Evolutionary conservation across 169 alveolate species (phyloP).

Genomic region (Babesia sp.): DNA sequence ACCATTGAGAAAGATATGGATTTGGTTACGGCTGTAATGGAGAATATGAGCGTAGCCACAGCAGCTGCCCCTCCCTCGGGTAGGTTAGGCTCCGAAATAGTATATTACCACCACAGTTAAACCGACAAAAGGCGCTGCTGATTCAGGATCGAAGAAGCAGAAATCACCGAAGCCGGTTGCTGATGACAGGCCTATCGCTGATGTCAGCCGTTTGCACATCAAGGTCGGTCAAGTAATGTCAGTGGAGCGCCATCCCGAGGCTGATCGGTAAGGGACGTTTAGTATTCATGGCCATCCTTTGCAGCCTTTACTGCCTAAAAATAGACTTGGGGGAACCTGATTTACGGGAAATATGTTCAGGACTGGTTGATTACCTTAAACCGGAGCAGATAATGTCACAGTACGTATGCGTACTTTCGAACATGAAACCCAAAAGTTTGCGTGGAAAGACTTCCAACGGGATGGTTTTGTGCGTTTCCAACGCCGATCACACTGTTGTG

Average conservation of each 20-base stretch:
- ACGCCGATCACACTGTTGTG: constrained; percentile 32
- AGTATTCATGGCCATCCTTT: not conserved
- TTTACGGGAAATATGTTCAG: constrained; percentile 78
- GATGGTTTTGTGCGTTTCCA: constrained; percentile 71
- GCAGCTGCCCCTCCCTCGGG: constrained; percentile 21
- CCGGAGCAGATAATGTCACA: constrained; percentile 77
- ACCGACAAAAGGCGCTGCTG: constrained; percentile 26
- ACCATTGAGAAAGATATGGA: constrained; percentile 34
- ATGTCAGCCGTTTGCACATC: constrained; percentile 70
- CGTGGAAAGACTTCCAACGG: constrained; percentile 83
- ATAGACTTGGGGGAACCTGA: constrained; percentile 74
- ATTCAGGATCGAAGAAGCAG: constrained; percentile 21
- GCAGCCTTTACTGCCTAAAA: constrained; percentile 71
- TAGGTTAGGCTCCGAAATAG: not conserved
- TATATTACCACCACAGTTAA: constrained; percentile 11
- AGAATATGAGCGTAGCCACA: constrained; percentile 16
- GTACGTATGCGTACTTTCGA: constrained; percentile 80
- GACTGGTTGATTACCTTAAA: constrained; percentile 72
- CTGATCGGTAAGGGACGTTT: constrained; percentile 58
- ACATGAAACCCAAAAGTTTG: constrained; percentile 77
- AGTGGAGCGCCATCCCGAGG: constrained; percentile 77
- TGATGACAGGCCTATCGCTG: constrained; percentile 70
- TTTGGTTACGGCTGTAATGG: constrained; percentile 36
- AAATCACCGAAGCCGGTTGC: constrained; percentile 41
- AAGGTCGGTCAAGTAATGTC: constrained; percentile 70